Base-by-base conservation (phyloP, 176 grass and related monocot species). In the Oryza punctata region DNA sequence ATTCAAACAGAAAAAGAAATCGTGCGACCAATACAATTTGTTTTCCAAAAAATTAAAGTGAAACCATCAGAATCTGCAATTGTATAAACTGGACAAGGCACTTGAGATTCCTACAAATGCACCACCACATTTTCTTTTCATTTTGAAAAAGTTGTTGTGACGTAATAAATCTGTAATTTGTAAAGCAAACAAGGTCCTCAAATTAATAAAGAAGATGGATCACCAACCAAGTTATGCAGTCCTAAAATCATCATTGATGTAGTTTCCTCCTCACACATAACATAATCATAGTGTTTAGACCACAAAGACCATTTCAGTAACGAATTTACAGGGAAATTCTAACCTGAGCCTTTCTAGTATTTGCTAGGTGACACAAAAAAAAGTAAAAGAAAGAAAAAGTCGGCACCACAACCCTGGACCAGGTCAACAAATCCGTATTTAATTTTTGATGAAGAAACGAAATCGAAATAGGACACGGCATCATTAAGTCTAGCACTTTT, bases 291-390 rank as follows among this genome's bases (percentile, higher is more conserved):
- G 23, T 46, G 6, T 4, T 23, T 13, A 15, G 6, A 72, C 41
- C 23, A 47, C 23, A 46, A 2, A 25, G 8, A 46, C n/a, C n/a
- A 27, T 45, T 46, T 27, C 69, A 16, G 27, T 72, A 3, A 18
- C 43, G 3, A 44, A 26, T 1, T 3, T 72, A 50, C 16, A 61
- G 66, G 15, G 21, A 65, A 86, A 72, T 86, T 64, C 41, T 25
- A 30, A 2, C 59, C 12, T 30, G 69, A 28, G 15, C 23, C 16
- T 7, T 54, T 29, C 18, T 50, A 50, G 47, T 73, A 33, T 74
- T 67, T 61, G 77, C 68, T 75, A 75, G 69, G 78, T 81, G 70
- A 81, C 78, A 76, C 32, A 76, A 76, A 76, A 61, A 81, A 81
- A 76, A 77, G 5, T 77, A 65, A 15, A 70, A 81, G 66, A 61